phyloP scores from a whole-genome alignment of 2,329 filamentous ascomycete species.

The Diaporthe sp. region DNA sequence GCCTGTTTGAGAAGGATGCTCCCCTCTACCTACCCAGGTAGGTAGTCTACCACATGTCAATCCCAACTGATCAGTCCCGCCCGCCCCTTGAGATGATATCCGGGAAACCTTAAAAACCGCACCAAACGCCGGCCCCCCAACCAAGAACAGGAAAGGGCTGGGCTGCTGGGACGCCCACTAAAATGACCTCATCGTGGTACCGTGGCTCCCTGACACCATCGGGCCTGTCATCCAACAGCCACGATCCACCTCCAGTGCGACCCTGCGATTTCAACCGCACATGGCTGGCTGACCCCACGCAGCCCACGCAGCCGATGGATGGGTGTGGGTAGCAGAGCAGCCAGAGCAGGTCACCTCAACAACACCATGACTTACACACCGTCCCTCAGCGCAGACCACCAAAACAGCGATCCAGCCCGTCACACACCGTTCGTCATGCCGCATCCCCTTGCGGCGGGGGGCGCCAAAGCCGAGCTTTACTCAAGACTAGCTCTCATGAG shows the following conservation, averaged over 20 bases:
- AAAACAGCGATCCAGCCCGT: background rate
- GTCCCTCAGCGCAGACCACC: background rate
- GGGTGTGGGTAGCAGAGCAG: background rate
- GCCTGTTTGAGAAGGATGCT: background rate
- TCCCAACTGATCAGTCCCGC: conserved; percentile 19
- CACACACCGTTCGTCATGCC: background rate
- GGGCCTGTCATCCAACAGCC: conserved; percentile 24
- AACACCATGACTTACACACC: conserved; percentile 17
- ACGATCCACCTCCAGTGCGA: background rate
- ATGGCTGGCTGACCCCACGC: conserved; percentile 27
- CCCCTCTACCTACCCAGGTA: no score
- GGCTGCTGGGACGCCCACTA: conserved; percentile 26
- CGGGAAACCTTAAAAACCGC: conserved; percentile 6
- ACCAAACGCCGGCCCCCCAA: background rate
- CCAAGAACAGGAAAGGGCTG: conserved; percentile 15
- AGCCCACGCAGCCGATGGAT: background rate
- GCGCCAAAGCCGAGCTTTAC: background rate
- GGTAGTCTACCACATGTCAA: conserved; percentile 13
- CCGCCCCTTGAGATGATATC: conserved; percentile 16
- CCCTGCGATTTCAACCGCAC: conserved; percentile 6
- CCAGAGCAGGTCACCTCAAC: background rate
- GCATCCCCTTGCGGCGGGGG: background rate
- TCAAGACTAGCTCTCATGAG: background rate
- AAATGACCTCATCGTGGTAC: conserved; percentile 31
- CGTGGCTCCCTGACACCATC: conserved; percentile 23